Evolutionary conservation across 2,329 filamentous ascomycete genomes (phyloP).

Genomic region (Fusarium oligoseptatum): DNA sequence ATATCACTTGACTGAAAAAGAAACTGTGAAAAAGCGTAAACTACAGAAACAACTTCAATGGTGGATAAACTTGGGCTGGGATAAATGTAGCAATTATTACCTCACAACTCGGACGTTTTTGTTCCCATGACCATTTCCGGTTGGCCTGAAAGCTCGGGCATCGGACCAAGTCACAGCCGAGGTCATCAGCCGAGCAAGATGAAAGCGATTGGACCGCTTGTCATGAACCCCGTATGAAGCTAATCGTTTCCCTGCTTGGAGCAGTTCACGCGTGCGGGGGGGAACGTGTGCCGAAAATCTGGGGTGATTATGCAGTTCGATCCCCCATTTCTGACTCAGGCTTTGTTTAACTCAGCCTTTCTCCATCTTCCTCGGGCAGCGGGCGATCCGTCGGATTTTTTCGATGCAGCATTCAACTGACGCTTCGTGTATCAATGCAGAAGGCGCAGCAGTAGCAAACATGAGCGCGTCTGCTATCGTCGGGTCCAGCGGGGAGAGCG

Average conservation of each 20-base stretch:
- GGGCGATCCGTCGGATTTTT: slow-evolving; percentile 15
- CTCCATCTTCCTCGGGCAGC: slow-evolving; percentile 31
- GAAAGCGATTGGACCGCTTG: slow-evolving; percentile 31
- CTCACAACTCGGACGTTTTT: neutral
- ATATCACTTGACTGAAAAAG: neutral
- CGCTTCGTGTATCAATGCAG: neutral
- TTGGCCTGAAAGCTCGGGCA: slow-evolving; percentile 19
- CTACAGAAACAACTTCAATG: neutral
- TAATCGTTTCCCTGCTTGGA: slow-evolving; percentile 10
- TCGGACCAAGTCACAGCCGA: slow-evolving; percentile 31
- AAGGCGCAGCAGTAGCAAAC: neutral
- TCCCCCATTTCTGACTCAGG: neutral
- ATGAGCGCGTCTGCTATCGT: slow-evolving; percentile 4
- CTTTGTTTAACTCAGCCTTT: neutral
- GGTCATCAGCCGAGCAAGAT: neutral
- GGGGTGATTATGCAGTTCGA: neutral
- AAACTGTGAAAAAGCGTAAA: neutral
- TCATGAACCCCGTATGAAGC: neutral
- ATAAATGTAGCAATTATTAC: neutral
- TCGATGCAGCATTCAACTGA: neutral
- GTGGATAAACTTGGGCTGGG: neutral
- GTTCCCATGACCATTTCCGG: neutral
- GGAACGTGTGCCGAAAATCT: neutral
- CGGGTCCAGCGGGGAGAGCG: slow-evolving; percentile 9
- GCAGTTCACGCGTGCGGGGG: slow-evolving; percentile 19